Evolutionary conservation across 2,329 filamentous ascomycete genomes (phyloP).

Genomic region (Aspergillus aculeatinus): DNA sequence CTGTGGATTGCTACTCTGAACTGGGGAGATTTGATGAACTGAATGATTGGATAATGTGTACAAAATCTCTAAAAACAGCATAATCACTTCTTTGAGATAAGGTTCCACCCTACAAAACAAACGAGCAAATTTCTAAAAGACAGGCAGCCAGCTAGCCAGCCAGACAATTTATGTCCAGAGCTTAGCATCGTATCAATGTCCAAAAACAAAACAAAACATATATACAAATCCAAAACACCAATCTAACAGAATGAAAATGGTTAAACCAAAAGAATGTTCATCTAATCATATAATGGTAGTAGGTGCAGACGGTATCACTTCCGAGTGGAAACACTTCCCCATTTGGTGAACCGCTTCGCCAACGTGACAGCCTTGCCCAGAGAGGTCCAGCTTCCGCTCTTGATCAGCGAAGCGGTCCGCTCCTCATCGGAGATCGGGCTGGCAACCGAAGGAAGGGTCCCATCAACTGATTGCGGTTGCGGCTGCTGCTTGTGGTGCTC

Average conservation of each 20-base stretch:
- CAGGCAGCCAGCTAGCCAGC: neutral
- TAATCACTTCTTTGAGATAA: no score
- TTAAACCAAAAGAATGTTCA: constrained; percentile 1
- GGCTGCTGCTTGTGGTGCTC: constrained; percentile 25
- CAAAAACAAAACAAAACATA: neutral
- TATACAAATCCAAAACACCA: neutral
- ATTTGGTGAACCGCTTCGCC: constrained; percentile 29
- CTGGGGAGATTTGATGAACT: no score
- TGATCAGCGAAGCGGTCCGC: constrained; percentile 1
- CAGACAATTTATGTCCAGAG: neutral
- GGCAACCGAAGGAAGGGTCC: neutral
- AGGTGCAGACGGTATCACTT: constrained; percentile 6
- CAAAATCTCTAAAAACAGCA: no score
- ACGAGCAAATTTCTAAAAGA: neutral
- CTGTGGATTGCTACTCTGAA: no score
- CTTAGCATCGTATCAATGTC: no score
- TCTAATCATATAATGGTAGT: neutral
- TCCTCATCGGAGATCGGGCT: neutral
- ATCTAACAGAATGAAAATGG: constrained; percentile 3
- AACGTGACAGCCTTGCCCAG: constrained; percentile 30
- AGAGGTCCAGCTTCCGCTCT: constrained; percentile 22
- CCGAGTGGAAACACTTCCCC: constrained; percentile 24
- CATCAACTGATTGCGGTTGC: neutral
- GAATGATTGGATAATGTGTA: no score
- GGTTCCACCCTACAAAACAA: neutral